These are phyloP conservation scores for Lipomyces oligophaga DNA, from an alignment of 805 yeast species.

Conservation along the genomic window DNA sequence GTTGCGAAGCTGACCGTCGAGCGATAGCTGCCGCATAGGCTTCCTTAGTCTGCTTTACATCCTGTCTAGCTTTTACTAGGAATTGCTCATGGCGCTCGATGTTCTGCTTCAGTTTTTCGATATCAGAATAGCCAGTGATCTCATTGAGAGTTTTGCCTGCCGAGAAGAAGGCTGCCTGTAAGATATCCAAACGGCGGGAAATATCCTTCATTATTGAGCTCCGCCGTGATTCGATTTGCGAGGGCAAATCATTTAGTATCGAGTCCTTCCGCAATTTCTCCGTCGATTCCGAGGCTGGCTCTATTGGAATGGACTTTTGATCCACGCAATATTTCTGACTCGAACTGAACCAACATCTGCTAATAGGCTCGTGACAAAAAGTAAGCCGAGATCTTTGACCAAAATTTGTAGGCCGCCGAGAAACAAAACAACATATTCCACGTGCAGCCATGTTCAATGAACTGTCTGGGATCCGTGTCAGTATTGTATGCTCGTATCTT, in stretches of 20 bases:
- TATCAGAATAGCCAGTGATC: constrained; percentile 83
- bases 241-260: constrained; percentile 31
- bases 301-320: too few relatives aligned
- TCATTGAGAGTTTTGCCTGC: constrained; percentile 67
- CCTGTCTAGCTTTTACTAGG: constrained; percentile 47
- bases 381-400: too few relatives aligned
- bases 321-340: too few relatives aligned
- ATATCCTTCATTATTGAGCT: constrained; percentile 32
- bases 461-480: too few relatives aligned
- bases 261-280: too few relatives aligned
- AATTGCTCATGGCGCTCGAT: constrained; percentile 56
- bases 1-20: constrained; percentile 65
- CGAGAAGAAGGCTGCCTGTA: constrained; percentile 37
- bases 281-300: too few relatives aligned
- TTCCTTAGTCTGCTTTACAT: constrained; percentile 49
- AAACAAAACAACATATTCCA: too few relatives aligned
- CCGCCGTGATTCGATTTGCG: constrained; percentile 33
- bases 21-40: constrained; percentile 59
- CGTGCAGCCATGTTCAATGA: too few relatives aligned
- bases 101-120: constrained; percentile 62
- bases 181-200: constrained; percentile 33
- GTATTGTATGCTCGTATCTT: too few relatives aligned
- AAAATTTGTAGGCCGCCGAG: too few relatives aligned
- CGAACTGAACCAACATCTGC: too few relatives aligned
- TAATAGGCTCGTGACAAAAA: too few relatives aligned